Evolutionary conservation across 2,329 filamentous ascomycete species (phyloP), one percentile per base, ranked within the genome.

Genomic region (Xylogone sp.): DNA sequence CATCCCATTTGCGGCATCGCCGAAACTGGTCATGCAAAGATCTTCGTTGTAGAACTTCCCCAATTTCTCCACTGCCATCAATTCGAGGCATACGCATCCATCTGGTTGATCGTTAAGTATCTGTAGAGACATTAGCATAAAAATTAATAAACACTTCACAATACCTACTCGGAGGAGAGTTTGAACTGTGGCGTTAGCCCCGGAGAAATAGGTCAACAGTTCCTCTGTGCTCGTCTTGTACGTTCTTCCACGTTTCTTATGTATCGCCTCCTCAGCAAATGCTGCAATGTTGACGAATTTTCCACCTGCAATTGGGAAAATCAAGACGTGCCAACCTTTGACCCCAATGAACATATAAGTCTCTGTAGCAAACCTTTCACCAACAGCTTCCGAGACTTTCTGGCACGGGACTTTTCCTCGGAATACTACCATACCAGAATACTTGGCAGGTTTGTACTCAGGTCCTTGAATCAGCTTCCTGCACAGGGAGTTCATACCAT

Each of bases 401-500:
- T 39, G 34, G 34, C 5, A 39, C 34, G 34, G 34, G 34, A 39
- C 34, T 39, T 39, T 39, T 39, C 34, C 34, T 39, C 34, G 34
- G 34, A 39, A 39, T 39, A 43, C 46, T 27, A 55, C 27, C 21
- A 47, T 53, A 6, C 46, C 42, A 29, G 53, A 53, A 49, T 55
- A 53, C 29, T 20, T 43, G 3, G 50, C 44, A 7, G 50, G 39
- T 22, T 50, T 45, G 45, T 53, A 48, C n/a, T 48, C 24, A 18
- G 48, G 21, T 13, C 47, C 53, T 49, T 55, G 50, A 5, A 55
- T 47, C 13, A 53, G 20, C 19, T 55, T 42, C 18, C 53, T 31
- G n/a, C 34, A 39, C n/a, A 55, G 20, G 22, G 48, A 50, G 22
- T 55, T 53, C 53, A 55, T 55, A 16, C 53, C 53, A 50, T 55